phyloP scores from a whole-genome alignment of 73 alveolate genomes.

The Stentor coeruleus region DNA sequence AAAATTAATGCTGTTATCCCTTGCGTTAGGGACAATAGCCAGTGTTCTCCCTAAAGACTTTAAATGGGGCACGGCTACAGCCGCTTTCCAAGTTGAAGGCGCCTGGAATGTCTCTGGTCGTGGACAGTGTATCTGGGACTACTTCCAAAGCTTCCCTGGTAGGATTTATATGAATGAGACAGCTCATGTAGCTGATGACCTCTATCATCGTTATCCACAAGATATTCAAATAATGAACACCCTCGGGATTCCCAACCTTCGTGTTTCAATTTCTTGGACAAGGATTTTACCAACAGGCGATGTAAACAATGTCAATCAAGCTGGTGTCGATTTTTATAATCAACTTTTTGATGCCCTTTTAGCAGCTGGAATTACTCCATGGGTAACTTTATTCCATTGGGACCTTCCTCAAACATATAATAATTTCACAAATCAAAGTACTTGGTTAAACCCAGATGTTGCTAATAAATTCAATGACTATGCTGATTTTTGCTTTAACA shows the following conservation, averaged over 20 bases:
- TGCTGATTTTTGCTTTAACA: constrained; percentile 38
- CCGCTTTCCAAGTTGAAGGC: constrained; percentile 57
- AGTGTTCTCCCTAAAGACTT: constrained; percentile 41
- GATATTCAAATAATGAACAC: constrained; percentile 46
- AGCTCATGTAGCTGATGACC: constrained; percentile 51
- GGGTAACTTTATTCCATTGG: too few species aligned
- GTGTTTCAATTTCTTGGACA: too few species aligned
- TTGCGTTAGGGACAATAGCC: too few species aligned
- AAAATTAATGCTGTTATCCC: too few species aligned
- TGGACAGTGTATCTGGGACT: constrained; percentile 50
- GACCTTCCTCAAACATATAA: constrained; percentile 30
- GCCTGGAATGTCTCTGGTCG: constrained; percentile 25
- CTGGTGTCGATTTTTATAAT: too few species aligned
- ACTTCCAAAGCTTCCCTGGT: constrained; percentile 43
- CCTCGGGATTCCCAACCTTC: constrained; percentile 44
- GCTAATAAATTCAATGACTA: constrained; percentile 36
- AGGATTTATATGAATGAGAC: constrained; percentile 39
- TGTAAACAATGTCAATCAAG: too few species aligned
- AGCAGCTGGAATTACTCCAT: too few species aligned
- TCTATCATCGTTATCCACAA: constrained; percentile 50
- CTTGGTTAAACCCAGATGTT: background rate
- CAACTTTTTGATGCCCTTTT: too few species aligned
- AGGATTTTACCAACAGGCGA: too few species aligned
- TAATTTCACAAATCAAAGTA: background rate
- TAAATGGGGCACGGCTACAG: constrained; percentile 62